Evolutionary conservation across 495 filamentous ascomycete species (phyloP).

Genomic region (Saxispiralis lemnorum): DNA sequence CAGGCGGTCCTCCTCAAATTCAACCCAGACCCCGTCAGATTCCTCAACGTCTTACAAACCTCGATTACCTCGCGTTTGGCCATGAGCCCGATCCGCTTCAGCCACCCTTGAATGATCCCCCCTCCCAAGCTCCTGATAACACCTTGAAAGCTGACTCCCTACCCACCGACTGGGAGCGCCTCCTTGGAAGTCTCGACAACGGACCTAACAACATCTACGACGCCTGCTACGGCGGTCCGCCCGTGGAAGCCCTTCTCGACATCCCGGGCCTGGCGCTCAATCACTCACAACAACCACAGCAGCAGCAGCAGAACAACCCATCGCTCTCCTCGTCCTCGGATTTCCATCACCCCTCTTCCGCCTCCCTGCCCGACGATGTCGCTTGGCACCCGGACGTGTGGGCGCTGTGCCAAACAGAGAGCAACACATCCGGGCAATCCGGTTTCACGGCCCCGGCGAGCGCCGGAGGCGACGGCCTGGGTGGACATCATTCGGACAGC

Average conservation of each 20-base stretch:
- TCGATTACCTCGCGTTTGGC: conserved; percentile 37
- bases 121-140: conserved; percentile 3
- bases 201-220: conserved; percentile 68
- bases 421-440: conserved; percentile 10
- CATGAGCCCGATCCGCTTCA: conserved; percentile 15
- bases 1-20: conserved; percentile 12
- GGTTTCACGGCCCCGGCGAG: conserved; percentile 11
- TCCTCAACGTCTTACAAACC: conserved; percentile 25
- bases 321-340: conserved; percentile 1
- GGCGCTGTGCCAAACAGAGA: conserved; percentile 29
- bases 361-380: conserved; percentile 19
- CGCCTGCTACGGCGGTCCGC: conserved; percentile 53
- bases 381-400: conserved; percentile 33
- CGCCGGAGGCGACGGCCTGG: too few relatives aligned
- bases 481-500: conserved; percentile 35
- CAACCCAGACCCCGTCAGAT: conserved; percentile 2
- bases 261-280: conserved; percentile 20
- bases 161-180: conserved; percentile 59
- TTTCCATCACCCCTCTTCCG: conserved; percentile 10
- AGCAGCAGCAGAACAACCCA: background rate
- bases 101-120: background rate
- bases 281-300: background rate
- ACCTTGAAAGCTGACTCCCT: conserved; percentile 16
- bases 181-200: conserved; percentile 59
- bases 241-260: conserved; percentile 31